Evolutionary conservation across 1,139 yeast species (phyloP).

Genomic region (Yamadazyma blattariae): DNA sequence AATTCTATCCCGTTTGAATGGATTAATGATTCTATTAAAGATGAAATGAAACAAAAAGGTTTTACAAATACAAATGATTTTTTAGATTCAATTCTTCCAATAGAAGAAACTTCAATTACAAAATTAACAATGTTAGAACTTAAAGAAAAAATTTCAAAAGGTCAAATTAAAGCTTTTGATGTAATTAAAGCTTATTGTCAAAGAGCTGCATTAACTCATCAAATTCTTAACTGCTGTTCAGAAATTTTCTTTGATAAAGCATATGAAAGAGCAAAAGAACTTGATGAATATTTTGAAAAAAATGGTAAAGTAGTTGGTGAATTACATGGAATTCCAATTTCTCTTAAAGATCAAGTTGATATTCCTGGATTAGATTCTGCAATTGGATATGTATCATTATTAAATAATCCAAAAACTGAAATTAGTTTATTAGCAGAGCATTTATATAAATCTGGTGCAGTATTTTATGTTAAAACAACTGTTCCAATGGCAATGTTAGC

Average conservation of each 20-base stretch:
- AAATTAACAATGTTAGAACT: constrained; percentile 12
- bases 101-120: constrained; percentile 30
- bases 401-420: constrained; percentile 18
- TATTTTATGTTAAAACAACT: constrained; percentile 26
- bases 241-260: constrained; percentile 35
- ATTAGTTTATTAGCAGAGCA: constrained; percentile 22
- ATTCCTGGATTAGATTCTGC: constrained; percentile 45
- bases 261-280: constrained; percentile 21
- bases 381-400: constrained; percentile 40
- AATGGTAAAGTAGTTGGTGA: constrained; percentile 26
- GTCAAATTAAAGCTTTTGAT: constrained; percentile 9
- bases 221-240: constrained; percentile 32
- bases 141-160: constrained; percentile 6
- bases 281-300: constrained; percentile 21
- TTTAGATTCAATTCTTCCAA: constrained; percentile 26
- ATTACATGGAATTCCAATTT: constrained; percentile 35
- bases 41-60: constrained; percentile 5
- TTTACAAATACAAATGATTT: constrained; percentile 28
- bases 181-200: constrained; percentile 14
- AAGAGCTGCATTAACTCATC: constrained; percentile 44
- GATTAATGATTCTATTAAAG: constrained; percentile 8
- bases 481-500: constrained; percentile 32
- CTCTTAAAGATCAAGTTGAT: constrained; percentile 28
- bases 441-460: constrained; percentile 25
- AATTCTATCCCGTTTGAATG: constrained; percentile 21